phyloP scores from a whole-genome alignment of 78 protist species.

The Dictyostelium brefeldianum region DNA sequence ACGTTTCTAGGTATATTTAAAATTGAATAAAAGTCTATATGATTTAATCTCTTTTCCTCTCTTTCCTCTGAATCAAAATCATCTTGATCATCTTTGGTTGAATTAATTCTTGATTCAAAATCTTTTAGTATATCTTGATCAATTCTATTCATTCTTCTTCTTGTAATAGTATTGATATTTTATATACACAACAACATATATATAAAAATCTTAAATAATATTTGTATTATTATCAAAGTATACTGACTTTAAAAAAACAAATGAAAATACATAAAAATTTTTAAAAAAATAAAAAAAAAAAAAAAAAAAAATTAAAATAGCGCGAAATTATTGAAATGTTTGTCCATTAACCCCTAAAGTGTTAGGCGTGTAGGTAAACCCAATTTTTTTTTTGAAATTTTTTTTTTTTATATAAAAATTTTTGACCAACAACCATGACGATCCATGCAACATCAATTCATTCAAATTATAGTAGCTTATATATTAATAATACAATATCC shows the following conservation, averaged over 20 bases:
- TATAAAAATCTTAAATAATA: not conserved
- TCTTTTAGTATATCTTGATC: not conserved
- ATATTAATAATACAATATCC: too few relatives aligned
- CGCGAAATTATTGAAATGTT: not conserved
- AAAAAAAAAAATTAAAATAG: too few relatives aligned
- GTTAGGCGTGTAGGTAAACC: too few relatives aligned
- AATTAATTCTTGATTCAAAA: not conserved
- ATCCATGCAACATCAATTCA: too few relatives aligned
- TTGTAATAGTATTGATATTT: not conserved
- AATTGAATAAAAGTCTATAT: constrained; percentile 50
- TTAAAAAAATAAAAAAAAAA: not conserved
- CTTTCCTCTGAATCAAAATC: not conserved
- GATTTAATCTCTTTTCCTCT: not conserved
- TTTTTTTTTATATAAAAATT: too few relatives aligned
- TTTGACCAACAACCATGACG: too few relatives aligned
- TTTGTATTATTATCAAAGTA: too few relatives aligned
- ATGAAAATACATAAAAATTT: not conserved
- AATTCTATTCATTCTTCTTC: not conserved
- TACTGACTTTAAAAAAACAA: not conserved
- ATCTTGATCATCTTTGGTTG: not conserved
- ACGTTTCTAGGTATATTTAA: constrained; percentile 70
- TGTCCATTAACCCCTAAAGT: too few relatives aligned
- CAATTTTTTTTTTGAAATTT: too few relatives aligned
- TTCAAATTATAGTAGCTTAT: too few relatives aligned
- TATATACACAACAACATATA: not conserved